Evolutionary conservation across 257 asterid species (phyloP).

Genomic region (Nicotiana undulata): DNA sequence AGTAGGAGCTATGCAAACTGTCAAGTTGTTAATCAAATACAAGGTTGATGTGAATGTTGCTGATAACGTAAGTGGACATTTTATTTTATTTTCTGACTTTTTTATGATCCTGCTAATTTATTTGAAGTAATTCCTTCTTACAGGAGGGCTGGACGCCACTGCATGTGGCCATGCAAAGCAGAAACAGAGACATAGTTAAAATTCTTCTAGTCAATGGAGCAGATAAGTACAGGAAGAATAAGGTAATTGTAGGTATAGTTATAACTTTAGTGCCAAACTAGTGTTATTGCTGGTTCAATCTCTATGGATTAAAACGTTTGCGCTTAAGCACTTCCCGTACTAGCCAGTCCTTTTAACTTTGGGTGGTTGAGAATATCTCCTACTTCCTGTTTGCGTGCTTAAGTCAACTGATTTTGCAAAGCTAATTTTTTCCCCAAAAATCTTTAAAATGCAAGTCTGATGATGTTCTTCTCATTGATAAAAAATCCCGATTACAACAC

Average conservation of each 20-base stretch:
- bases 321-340: background rate
- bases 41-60: constrained; percentile 78
- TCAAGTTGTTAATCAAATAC: constrained; percentile 72
- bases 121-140: background rate
- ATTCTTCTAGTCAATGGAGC: constrained; percentile 75
- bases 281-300: background rate
- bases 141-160: constrained; percentile 97
- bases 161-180: constrained; percentile 82
- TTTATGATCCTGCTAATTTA: background rate
- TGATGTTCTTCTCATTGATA: too few species aligned
- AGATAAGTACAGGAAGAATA: constrained; percentile 62
- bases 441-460: background rate
- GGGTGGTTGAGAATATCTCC: background rate
- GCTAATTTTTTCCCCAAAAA: background rate
- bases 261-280: background rate
- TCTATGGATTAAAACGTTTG: background rate
- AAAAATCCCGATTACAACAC: too few species aligned
- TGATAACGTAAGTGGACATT: constrained; percentile 57
- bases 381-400: background rate
- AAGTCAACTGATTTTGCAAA: background rate
- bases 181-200: constrained; percentile 74
- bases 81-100: background rate
- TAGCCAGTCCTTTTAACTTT: background rate
- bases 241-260: constrained; percentile 28
- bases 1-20: constrained; percentile 87